Percentiles rank a stretch among this genome's conserved stretches.
phyloP scores from a whole-genome alignment of 2,329 filamentous ascomycete genomes.

The Colletotrichum lupini region DNA sequence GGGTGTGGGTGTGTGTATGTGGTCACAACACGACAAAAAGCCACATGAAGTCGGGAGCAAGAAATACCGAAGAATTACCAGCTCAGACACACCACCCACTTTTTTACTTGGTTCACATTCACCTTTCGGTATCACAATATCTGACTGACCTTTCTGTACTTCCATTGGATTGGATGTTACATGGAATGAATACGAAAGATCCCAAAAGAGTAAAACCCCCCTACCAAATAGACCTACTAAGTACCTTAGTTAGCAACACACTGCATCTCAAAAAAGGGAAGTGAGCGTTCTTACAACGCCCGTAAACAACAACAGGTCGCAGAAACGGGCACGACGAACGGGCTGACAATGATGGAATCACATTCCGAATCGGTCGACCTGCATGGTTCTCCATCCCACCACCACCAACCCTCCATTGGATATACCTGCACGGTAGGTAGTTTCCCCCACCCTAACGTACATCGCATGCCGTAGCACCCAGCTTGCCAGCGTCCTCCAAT shows the following conservation, averaged over 20 bases:
- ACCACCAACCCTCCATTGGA: neutral
- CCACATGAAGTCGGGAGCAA: neutral
- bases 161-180: no score
- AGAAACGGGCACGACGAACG: no score
- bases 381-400: neutral
- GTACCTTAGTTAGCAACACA: neutral
- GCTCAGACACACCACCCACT: neutral
- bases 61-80: neutral
- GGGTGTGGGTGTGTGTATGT: neutral
- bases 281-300: neutral
- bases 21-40: neutral
- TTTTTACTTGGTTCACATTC: neutral
- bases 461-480: no score
- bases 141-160: no score
- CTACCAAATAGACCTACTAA: neutral
- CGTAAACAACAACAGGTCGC: neutral
- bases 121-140: no score
- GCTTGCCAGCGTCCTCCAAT: no score
- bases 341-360: neutral
- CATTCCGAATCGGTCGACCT: slow-evolving; percentile 13
- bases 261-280: neutral
- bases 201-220: neutral
- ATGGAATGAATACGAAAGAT: neutral
- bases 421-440: no score
- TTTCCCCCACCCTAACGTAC: neutral